Base-by-base conservation (phyloP, 2,329 filamentous ascomycete species). In the Colletotrichum noveboracense region DNA sequence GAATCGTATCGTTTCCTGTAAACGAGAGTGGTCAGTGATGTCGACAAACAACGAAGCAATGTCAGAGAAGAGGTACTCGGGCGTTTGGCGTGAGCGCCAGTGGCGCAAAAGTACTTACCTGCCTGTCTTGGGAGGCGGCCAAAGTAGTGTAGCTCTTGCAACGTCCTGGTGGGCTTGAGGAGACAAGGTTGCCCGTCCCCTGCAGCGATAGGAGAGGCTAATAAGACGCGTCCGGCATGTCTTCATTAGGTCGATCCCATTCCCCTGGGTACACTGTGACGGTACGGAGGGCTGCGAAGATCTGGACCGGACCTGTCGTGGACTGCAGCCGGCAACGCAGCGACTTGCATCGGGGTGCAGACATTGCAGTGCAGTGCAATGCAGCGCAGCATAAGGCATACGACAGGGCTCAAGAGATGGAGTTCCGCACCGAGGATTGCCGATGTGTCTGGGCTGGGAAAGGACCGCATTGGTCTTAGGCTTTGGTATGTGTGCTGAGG, bases 181-280 rank as follows among this genome's bases (percentile, higher is more conserved):
- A 52, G 60, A 67, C 71, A 75, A 71, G 71, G 75, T 67, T 75
- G 62, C 34, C 48, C 14, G 24, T 65, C 64, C 70, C 76, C 68
- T 77, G 76, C 71, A 72, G 67, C 75, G 61, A 77, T 72, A 73
- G 38, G 36, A 72, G 71, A 77, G 66, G 65, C 76, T 78, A 77
- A 74, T 75, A 75, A 75, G 76, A 78, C 66, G 76, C 56, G 75
- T 72, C 71, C 76, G 76, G 74, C 76, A 75, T 75, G 74, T 77
- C 74, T 71, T 66, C 68, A 56, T 71, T 71, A 77, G 75, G 75
- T n/a, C 65, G 66, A 75, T 78, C 74, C 76, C 76, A 76, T 75
- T 52, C 56, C 74, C 74, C 66, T 75, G 76, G 76, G 76, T 77
- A 38, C 74, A 76, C 76, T 74, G 74, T 58, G 66, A 70, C 66